Base-by-base conservation (phyloP, 345 rosid genomes). In the Ceriops zippeliana region DNA sequence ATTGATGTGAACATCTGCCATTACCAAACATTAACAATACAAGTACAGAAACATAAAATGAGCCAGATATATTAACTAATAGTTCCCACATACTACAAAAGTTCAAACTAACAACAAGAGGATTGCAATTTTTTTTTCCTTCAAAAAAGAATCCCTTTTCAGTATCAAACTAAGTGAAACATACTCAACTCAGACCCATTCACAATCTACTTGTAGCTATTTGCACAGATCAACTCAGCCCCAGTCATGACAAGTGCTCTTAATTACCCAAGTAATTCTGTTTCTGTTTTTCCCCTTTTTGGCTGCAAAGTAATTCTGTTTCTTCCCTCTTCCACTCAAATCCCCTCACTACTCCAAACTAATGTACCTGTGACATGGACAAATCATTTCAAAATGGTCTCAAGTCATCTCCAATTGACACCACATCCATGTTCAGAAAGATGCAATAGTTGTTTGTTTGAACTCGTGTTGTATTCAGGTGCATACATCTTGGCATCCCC, bases 1-100 rank as follows among this genome's bases (percentile, higher is more conserved):
- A 92, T 89, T 59, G 97, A 87, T 38, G 86, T 53, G 37, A 91
- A 87, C 91, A 92, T 86, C 99, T 95, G 87, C 69, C 52, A 69
- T 51, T 58, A 62, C 16, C 61, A 66, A n/a, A 58, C 38, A 54
- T 63, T 65, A 38, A 57, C 5, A 15, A n/a, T 15, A 28, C 8
- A 54, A 54, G 19, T 42, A 54, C 30, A n/a, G 58, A 54, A 54
- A 22, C 27, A 54, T 7, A 20, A 22, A 22, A 54, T 22, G 28
- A 13, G 15, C 30, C 5, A 54, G 30, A 22, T 9, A 15, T 54
- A 27, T 24, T 8, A 22, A 54, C 4, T 54, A 15, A 54, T 54
- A 54, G 30, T n/a, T 54, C 13, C 1, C 15, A 38, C 16, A 38
- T 10, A 9, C 46, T 10, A 38, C 46, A 38, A 38, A 38, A 38